Base-by-base conservation (phyloP, 1,284 basidiomycete species). In the Ustilago trichophora region DNA sequence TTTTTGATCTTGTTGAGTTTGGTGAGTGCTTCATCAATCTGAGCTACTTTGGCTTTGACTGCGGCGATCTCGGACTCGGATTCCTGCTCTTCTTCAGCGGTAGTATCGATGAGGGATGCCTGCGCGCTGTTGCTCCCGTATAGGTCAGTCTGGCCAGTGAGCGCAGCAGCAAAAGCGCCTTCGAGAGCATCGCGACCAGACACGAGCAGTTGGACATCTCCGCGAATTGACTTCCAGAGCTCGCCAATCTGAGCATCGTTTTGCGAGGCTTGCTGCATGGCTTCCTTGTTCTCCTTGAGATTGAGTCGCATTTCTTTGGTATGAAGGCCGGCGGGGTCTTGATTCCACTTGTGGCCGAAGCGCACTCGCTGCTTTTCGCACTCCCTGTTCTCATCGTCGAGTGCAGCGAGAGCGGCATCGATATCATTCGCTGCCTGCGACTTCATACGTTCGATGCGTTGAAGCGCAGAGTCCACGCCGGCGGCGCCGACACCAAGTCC, bases 271-370 rank as follows among this genome's bases (percentile, higher is more conserved):
- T 91, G 88, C 16, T 89, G 88, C 40, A 96, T 84, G 0, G 92
- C 88, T 6, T 85, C 85, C 22, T 87, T 83, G 77, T 95, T 91
- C 12, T 88, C 87, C 77, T 91, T 92, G 48, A 98, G 83, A 74
- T 92, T 93, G 55, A 88, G 87, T 11, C 94, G 86, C 60, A 91
- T 82, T 1, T 86, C 83, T 78, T 90, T 89, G 27, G 90, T 56
- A 27, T 91, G 62, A 32, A 70, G 19, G 19, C 60, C 51, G 18
- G 90, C 89, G 0, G 95, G 95, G n/a, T 87, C 86, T 82, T 98
- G 95, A 8, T 89, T 90, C 89, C 93, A 98, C 33, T 88, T 82
- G 72, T 93, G 90, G 27, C 90, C 90, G 81, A 92, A 93, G 81
- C 91, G 90, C 56, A 94, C 85, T 70, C 83, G 75, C 29, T 76